Percentiles rank a stretch among this genome's conserved stretches.
Evolutionary conservation across 495 filamentous ascomycete genomes (phyloP).

Genomic region (Immersiella caudata): DNA sequence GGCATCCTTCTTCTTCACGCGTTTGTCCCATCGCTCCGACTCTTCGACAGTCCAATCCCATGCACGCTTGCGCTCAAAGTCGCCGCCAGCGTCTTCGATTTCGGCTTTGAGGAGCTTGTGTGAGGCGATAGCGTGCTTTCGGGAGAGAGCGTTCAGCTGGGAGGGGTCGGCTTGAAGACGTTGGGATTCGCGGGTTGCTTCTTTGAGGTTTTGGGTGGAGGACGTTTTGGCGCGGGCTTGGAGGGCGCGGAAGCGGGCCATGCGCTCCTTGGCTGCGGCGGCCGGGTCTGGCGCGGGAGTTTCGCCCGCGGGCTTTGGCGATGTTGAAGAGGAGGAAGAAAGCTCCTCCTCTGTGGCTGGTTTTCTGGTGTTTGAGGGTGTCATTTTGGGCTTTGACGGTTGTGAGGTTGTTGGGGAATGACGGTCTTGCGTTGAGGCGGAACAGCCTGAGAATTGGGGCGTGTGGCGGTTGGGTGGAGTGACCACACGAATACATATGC

Average conservation of each 20-base stretch:
- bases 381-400: constrained; percentile 15
- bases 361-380: neutral
- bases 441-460: neutral
- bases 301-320: constrained; percentile 9
- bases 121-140: constrained; percentile 81
- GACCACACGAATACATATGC: too few relatives aligned
- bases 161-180: constrained; percentile 75
- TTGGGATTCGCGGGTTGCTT: constrained; percentile 80
- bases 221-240: constrained; percentile 82
- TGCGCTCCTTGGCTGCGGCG: constrained; percentile 58
- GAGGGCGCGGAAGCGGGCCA: constrained; percentile 79
- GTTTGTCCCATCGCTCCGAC: constrained; percentile 88
- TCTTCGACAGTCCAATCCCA: constrained; percentile 99
- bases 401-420: constrained; percentile 9
- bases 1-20: constrained; percentile 80
- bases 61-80: constrained; percentile 95
- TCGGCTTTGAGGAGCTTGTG: constrained; percentile 95
- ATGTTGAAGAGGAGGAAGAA: constrained; percentile 5
- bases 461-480: too few relatives aligned
- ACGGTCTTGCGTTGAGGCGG: constrained; percentile 4
- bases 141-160: constrained; percentile 69
- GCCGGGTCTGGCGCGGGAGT: constrained; percentile 35
- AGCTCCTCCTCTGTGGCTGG: constrained; percentile 3
- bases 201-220: constrained; percentile 76
- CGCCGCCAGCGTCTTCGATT: constrained; percentile 77